Evolutionary conservation across 441 rosid species (phyloP), one percentile per base, ranked within the genome.

Genomic region (Pelargonium myrrhifolium): DNA sequence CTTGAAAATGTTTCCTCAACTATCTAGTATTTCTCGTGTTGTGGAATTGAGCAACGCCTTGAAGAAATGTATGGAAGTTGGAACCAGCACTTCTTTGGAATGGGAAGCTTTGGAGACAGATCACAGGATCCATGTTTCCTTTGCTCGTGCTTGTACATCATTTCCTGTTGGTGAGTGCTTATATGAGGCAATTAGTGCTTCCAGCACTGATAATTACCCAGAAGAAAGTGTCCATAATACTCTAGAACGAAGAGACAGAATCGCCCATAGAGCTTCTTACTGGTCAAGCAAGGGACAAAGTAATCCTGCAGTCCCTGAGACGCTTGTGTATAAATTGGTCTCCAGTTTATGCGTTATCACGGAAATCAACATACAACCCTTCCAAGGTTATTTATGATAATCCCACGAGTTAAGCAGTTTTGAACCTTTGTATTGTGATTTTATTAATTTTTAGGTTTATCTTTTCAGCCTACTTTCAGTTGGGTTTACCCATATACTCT

Each of bases 211-310:
- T 78, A 86, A 94, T 70, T 83, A 72, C 78, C 98, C 92, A 0
- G 85, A 70, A 31, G 97, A 94, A 78, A 81, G 94, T 72, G 84
- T 92, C 63, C 67, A 65, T 22, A 86, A 94, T 72, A 94, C 99
- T 68, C 79, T 88, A 65, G 93, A 77, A 35, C 83, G 74, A 39
- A 65, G 82, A 56, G 90, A 82, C 51, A 76, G 76, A 73, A 69
- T 83, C 78, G 85, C 31, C 18, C 58, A 20, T 51, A 51, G 64
- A 65, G 79, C 86, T 81, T 89, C 85, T 94, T 51, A 94, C 80
- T 94, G 99, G 98, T 94, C 99, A 0, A 94, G 99, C 78, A 72
- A 77, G 73, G 98, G 98, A 43, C 91, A 87, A 37, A 82, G 76
- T 64, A 74, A 71, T 42, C 81, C 91, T 68, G 74, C 80, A 0